Percentiles rank a stretch among this genome's conserved stretches.
Conservation (phyloP, 306 rosid genomes). For the Glycine soja region DNA sequence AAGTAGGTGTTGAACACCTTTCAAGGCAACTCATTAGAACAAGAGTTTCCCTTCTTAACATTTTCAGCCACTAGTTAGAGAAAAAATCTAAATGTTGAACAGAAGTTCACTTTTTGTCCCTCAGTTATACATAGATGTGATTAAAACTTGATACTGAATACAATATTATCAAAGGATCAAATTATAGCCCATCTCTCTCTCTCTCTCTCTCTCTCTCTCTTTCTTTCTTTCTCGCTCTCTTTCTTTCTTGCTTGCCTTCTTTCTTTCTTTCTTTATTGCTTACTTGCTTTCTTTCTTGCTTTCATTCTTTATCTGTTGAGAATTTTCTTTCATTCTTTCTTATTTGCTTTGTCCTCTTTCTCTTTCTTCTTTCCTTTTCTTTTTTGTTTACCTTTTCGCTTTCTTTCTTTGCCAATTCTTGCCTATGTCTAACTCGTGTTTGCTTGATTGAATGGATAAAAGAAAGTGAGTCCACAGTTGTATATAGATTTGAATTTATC, state of each 20-base stretch:
- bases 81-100: slow-evolving; percentile 20
- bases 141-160: slow-evolving; percentile 20
- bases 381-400: neutral
- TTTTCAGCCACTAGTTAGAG: slow-evolving; percentile 36
- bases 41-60: slow-evolving; percentile 53
- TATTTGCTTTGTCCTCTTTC: neutral
- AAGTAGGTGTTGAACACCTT: slow-evolving; percentile 40
- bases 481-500: neutral
- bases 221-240: neutral
- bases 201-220: neutral
- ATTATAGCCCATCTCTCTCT: slow-evolving; percentile 21
- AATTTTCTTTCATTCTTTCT: neutral
- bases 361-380: neutral
- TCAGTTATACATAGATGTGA: slow-evolving; percentile 38
- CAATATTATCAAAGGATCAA: slow-evolving; percentile 29
- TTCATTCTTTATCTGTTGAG: too few relatives aligned
- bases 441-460: neutral
- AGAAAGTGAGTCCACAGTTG: neutral
- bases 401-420: neutral
- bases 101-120: slow-evolving; percentile 30
- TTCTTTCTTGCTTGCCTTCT: neutral
- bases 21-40: slow-evolving; percentile 51
- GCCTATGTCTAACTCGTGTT: neutral
- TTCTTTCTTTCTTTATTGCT: neutral
- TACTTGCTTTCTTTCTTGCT: too few relatives aligned